Percentiles rank a stretch among this genome's conserved stretches.
phyloP scores from a whole-genome alignment of 2,329 filamentous ascomycete genomes.

The Metarhizium rileyi region DNA sequence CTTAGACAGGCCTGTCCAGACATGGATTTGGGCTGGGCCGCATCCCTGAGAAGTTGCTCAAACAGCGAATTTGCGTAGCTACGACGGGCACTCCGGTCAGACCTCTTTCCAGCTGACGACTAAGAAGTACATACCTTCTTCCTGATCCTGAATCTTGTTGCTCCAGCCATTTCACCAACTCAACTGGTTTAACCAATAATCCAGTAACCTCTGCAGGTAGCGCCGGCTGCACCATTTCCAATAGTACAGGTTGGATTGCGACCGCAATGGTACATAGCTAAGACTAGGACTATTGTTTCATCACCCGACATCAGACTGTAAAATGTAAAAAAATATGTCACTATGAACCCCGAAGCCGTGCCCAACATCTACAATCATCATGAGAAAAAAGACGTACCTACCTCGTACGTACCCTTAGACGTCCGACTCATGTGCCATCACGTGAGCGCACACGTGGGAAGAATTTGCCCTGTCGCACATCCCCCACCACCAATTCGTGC shows the following conservation, averaged over 20 bases:
- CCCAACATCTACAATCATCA: neutral
- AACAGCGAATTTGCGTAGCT: constrained; percentile 33
- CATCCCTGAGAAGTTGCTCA: constrained; percentile 35
- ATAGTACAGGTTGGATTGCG: neutral
- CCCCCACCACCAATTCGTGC: constrained; percentile 15
- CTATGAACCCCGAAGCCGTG: neutral
- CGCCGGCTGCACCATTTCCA: constrained; percentile 11
- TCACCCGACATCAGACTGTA: too few species aligned
- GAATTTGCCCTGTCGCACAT: constrained; percentile 24
- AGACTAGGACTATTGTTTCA: neutral
- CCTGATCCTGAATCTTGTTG: constrained; percentile 24
- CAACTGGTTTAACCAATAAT: constrained; percentile 26
- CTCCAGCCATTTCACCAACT: constrained; percentile 33
- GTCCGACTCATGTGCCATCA: constrained; percentile 11
- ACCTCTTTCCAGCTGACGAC: constrained; percentile 8
- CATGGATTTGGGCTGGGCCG: constrained; percentile 42
- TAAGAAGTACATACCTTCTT: constrained; percentile 20
- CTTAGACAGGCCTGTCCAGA: constrained; percentile 48
- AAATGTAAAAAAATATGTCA: neutral
- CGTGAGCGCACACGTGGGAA: constrained; percentile 23
- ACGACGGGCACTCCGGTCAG: constrained; percentile 1
- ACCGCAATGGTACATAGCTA: constrained; percentile 1
- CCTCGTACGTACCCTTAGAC: neutral
- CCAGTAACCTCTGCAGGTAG: constrained; percentile 19
- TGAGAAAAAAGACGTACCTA: neutral